These are phyloP conservation scores for Collybia nuda DNA, from an alignment of 768 basidiomycete genomes.

Conservation along the genomic window DNA sequence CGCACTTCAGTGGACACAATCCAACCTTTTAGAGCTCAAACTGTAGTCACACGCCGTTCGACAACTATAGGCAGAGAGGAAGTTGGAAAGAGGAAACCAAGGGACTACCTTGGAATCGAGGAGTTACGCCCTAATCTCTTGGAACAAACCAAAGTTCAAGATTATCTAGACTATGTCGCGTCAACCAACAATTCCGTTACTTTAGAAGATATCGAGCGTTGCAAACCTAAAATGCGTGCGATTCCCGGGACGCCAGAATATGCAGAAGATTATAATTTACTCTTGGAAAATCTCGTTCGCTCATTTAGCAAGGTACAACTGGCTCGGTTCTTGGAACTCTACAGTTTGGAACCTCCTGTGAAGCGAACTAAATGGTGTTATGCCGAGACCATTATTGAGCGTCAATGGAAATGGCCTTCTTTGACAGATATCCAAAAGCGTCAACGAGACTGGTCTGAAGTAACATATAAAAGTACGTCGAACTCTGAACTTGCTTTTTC, in stretches of 20 bases:
- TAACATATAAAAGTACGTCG: constrained; percentile 43
- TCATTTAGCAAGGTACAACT: constrained; percentile 69
- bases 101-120: too few relatives aligned
- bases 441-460: constrained; percentile 49
- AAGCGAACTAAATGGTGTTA: constrained; percentile 37
- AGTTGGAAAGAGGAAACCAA: too few relatives aligned
- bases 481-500: background rate
- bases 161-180: constrained; percentile 55
- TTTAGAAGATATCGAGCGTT: constrained; percentile 61
- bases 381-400: constrained; percentile 57
- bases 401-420: constrained; percentile 70
- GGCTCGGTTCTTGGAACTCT: constrained; percentile 48
- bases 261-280: constrained; percentile 47
- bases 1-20: background rate
- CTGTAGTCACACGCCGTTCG: too few relatives aligned
- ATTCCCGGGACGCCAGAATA: constrained; percentile 45
- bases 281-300: constrained; percentile 52
- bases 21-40: too few relatives aligned
- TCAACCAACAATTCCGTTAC: constrained; percentile 46
- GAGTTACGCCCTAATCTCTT: constrained; percentile 24
- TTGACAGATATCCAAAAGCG: constrained; percentile 50
- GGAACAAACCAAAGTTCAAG: constrained; percentile 47
- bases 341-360: constrained; percentile 35
- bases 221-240: constrained; percentile 42
- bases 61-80: too few relatives aligned